A percentile compares a stretch with the other conserved stretches of the same genome.
Evolutionary conservation across 352 stramenopile species (phyloP).

Genomic region (Phytophthora ramorum): DNA sequence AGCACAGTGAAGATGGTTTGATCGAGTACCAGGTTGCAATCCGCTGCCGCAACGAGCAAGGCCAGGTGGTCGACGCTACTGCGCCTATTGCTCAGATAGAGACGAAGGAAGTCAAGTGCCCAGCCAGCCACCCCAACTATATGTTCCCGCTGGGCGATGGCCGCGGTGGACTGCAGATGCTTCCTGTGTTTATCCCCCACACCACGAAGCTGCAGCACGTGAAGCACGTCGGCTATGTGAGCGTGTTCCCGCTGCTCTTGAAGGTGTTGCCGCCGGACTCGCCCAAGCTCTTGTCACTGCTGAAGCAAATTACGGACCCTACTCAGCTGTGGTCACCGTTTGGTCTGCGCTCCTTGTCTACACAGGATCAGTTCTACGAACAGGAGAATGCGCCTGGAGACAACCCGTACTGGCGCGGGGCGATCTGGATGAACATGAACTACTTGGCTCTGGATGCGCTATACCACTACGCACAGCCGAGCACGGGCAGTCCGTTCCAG

Average conservation of each 20-base stretch:
- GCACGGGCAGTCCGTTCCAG: conserved; percentile 50
- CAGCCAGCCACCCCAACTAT: conserved; percentile 64
- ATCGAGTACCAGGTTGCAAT: conserved; percentile 76
- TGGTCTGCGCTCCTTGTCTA: conserved; percentile 90
- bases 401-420: conserved; percentile 94
- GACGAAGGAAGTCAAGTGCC: conserved; percentile 48
- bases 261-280: conserved; percentile 75
- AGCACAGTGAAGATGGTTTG: conserved; percentile 76
- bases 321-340: conserved; percentile 80
- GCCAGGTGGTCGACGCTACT: conserved; percentile 51
- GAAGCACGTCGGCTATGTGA: conserved; percentile 89
- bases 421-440: conserved; percentile 96
- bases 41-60: conserved; percentile 65
- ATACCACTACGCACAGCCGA: conserved; percentile 70
- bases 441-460: conserved; percentile 91
- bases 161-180: conserved; percentile 71
- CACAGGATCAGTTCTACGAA: conserved; percentile 86
- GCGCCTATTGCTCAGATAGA: conserved; percentile 47
- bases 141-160: conserved; percentile 87
- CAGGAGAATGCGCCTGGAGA: conserved; percentile 89
- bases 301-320: conserved; percentile 67
- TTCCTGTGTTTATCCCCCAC: conserved; percentile 72
- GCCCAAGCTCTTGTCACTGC: conserved; percentile 62
- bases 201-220: conserved; percentile 77
- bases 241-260: conserved; percentile 86